phyloP scores from a whole-genome alignment of 2,329 filamentous ascomycete species.

The Clarireedia sp. region DNA sequence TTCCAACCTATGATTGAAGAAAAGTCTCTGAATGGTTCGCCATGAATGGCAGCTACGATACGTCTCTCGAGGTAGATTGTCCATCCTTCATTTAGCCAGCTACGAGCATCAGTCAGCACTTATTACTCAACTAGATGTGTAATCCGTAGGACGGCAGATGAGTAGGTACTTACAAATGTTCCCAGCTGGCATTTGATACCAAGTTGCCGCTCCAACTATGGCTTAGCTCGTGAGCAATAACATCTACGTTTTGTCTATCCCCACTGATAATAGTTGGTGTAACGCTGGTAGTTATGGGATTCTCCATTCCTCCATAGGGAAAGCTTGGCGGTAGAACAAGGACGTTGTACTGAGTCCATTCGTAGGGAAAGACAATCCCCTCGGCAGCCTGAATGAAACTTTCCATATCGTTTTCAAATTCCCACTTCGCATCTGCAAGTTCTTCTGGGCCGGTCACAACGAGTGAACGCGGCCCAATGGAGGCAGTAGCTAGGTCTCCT shows the following conservation, averaged over 20 bases:
- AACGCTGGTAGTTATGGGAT: constrained; percentile 89
- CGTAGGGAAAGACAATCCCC: constrained; percentile 73
- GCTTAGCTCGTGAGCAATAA: constrained; percentile 79
- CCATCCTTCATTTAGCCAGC: constrained; percentile 75
- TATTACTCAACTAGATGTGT: neutral
- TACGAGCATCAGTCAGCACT: constrained; percentile 22
- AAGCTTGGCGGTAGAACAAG: constrained; percentile 85
- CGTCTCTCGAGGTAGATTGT: constrained; percentile 90
- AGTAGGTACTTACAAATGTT: constrained; percentile 54
- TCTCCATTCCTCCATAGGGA: constrained; percentile 53
- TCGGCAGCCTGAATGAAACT: constrained; percentile 86
- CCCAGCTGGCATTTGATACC: constrained; percentile 71
- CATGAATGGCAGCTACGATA: constrained; percentile 69
- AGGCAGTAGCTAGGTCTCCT: constrained; percentile 77
- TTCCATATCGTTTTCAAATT: constrained; percentile 85
- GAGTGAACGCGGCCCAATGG: constrained; percentile 75
- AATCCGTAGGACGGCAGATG: neutral
- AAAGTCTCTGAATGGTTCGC: constrained; percentile 82
- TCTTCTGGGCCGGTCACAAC: constrained; percentile 87
- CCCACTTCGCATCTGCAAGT: constrained; percentile 76
- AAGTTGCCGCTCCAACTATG: constrained; percentile 86
- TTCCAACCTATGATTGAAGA: constrained; percentile 97
- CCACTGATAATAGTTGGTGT: constrained; percentile 92
- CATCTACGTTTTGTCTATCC: constrained; percentile 84
- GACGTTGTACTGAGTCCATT: constrained; percentile 93